Base-by-base conservation (phyloP, 1,139 yeast genomes). In the Hansenula lynferdii region DNA sequence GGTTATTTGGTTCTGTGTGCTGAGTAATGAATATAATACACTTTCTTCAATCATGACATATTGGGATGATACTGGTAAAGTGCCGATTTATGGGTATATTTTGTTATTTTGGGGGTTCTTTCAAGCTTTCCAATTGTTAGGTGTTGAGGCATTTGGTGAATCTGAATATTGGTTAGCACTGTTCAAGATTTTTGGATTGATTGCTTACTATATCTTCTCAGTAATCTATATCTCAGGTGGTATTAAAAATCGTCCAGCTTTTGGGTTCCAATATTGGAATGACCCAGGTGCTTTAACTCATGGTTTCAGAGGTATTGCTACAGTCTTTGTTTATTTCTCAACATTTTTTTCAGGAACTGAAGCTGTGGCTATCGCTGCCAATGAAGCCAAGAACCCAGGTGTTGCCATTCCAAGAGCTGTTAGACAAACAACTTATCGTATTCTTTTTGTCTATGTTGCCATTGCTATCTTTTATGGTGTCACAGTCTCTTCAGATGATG, bases 221-320 rank as follows among this genome's bases (percentile, higher is more conserved):
- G 74, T 77, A 32, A 61, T 77, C 19, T 77, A 74, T 49, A 77
- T 79, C 16, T 67, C 82, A 18, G 95, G 94, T 29, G 95, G 94
- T 27, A 67, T 80, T 26, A 65, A 65, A 34, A 74, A 69, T 14
- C 66, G 62, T 27, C 65, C 65, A 23, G 70, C 70, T 3, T 77
- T 75, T 53, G 75, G 76, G 1, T n/a, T n/a, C n/a, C n/a, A n/a
- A n/a, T n/a, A n/a, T n/a, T n/a, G n/a, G n/a, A n/a, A n/a, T n/a
- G n/a, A n/a, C n/a, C 67, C 74, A 42, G 68, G 64, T 40, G 83
- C 84, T 1, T 48, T 67, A 33, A 58, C 63, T n/a, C 53, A 67
- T 40, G 86, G 86, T 0, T 78, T 81, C 54, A 69, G 73, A 45
- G 85, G 89, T 37, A 78, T 83, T 33, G 89, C 83, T 12, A 71